Evolutionary conservation across 176 grass and related monocot species (phyloP).

Genomic region (Juncus inflexus): DNA sequence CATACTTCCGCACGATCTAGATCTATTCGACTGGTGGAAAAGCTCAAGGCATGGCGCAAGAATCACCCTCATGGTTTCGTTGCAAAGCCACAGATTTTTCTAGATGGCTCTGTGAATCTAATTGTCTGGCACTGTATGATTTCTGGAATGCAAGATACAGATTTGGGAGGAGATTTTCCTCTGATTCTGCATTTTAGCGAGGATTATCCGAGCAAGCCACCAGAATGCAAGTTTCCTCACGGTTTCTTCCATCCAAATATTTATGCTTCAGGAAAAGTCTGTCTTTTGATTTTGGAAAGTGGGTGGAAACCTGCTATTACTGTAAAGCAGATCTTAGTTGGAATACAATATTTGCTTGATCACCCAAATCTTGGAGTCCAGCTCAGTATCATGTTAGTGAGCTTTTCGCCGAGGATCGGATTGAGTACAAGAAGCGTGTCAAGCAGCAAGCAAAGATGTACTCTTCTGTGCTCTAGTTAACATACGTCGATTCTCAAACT

Average conservation of each 20-base stretch:
- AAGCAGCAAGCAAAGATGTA: constrained; percentile 60
- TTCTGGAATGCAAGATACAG: constrained; percentile 65
- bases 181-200: constrained; percentile 54
- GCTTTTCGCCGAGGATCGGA: constrained; percentile 36
- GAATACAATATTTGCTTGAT: constrained; percentile 82
- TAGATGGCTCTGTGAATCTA: constrained; percentile 53
- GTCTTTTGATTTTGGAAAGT: constrained; percentile 71
- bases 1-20: too few species aligned
- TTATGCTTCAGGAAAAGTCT: constrained; percentile 56
- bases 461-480: constrained; percentile 3
- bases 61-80: too few species aligned
- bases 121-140: constrained; percentile 64
- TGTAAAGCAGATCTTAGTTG: constrained; percentile 75
- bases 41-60: too few species aligned
- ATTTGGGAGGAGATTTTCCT: constrained; percentile 79
- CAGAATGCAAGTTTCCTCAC: constrained; percentile 65
- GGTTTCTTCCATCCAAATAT: constrained; percentile 84
- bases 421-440: constrained; percentile 47
- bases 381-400: constrained; percentile 35
- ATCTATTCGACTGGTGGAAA: too few species aligned
- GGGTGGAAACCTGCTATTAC: constrained; percentile 80
- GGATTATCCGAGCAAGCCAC: constrained; percentile 62
- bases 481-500: too few species aligned
- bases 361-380: constrained; percentile 54
- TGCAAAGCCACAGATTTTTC: constrained; percentile 19